Percentiles rank a stretch among this genome's conserved stretches.
phyloP scores from a whole-genome alignment of 129 eudicot genomes.

The Flaveria robusta region DNA sequence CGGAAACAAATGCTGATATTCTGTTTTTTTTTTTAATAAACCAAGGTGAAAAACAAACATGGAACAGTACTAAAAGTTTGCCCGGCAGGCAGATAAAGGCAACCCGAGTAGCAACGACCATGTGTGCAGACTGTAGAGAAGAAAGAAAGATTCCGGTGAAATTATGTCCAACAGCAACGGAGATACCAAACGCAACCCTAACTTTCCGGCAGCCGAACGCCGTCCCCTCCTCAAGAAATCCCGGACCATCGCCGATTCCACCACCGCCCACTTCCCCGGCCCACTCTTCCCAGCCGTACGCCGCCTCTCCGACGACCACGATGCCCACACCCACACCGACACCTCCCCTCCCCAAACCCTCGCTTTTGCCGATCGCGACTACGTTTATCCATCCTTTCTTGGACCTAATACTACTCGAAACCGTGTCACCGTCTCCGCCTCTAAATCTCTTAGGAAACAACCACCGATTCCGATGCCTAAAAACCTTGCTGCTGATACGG shows the following conservation, averaged over 20 bases:
- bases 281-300: constrained; percentile 76
- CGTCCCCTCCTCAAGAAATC: constrained; percentile 70
- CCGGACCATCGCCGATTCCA: constrained; percentile 47
- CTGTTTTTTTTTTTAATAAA: no score
- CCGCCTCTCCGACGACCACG: constrained; percentile 43
- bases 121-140: background rate
- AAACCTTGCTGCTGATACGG: constrained; percentile 29
- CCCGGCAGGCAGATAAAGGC: constrained; percentile 12
- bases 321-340: constrained; percentile 37
- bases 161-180: constrained; percentile 43
- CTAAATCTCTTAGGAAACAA: constrained; percentile 49
- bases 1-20: no score
- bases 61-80: no score
- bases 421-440: constrained; percentile 46
- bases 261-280: constrained; percentile 57
- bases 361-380: constrained; percentile 73
- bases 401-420: constrained; percentile 75
- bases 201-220: constrained; percentile 47
- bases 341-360: constrained; percentile 44
- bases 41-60: no score
- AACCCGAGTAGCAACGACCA: background rate
- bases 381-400: constrained; percentile 81
- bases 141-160: constrained; percentile 15
- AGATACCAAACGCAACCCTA: constrained; percentile 31
- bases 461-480: constrained; percentile 51